Percentiles rank a stretch among this genome's conserved stretches.
phyloP scores from a whole-genome alignment of 139 green algal species.

The Chlamydomonas eustigma region DNA sequence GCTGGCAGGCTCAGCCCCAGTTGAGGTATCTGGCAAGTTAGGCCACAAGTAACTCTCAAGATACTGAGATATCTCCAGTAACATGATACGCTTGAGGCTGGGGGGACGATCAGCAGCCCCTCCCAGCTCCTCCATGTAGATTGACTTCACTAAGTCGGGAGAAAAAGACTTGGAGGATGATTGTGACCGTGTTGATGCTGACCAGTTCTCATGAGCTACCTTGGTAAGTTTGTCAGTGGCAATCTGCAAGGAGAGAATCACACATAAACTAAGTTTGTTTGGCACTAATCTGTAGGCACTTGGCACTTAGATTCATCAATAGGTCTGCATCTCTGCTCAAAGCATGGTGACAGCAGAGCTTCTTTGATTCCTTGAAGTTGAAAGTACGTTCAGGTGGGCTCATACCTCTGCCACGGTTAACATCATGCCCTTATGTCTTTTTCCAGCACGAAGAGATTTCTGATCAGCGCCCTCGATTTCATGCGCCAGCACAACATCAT shows the following conservation, averaged over 20 bases:
- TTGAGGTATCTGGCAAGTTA: constrained; percentile 60
- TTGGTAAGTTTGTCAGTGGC: constrained; percentile 38
- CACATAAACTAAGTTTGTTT: too few relatives aligned
- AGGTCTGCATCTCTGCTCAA: too few relatives aligned
- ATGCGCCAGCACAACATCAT: not conserved
- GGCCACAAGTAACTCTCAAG: constrained; percentile 94
- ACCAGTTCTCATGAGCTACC: constrained; percentile 28
- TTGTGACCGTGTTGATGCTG: not conserved
- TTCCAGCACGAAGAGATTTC: not conserved
- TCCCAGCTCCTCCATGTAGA: constrained; percentile 64
- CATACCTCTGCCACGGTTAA: constrained; percentile 30
- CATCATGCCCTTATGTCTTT: not conserved
- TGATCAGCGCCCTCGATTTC: not conserved
- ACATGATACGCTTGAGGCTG: constrained; percentile 48
- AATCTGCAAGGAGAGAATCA: constrained; percentile 8
- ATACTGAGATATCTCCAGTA: constrained; percentile 92
- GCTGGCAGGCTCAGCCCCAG: constrained; percentile 10
- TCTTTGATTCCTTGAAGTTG: not conserved
- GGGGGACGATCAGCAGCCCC: constrained; percentile 33
- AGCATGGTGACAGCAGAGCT: too few relatives aligned
- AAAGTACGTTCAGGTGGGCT: not conserved
- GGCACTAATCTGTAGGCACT: too few relatives aligned
- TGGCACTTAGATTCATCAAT: too few relatives aligned
- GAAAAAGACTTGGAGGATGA: constrained; percentile 43
- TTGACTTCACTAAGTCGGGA: constrained; percentile 52